Base-by-base conservation (phyloP, 2,329 filamentous ascomycete species). In the Aspergillus pseudotamarii region DNA sequence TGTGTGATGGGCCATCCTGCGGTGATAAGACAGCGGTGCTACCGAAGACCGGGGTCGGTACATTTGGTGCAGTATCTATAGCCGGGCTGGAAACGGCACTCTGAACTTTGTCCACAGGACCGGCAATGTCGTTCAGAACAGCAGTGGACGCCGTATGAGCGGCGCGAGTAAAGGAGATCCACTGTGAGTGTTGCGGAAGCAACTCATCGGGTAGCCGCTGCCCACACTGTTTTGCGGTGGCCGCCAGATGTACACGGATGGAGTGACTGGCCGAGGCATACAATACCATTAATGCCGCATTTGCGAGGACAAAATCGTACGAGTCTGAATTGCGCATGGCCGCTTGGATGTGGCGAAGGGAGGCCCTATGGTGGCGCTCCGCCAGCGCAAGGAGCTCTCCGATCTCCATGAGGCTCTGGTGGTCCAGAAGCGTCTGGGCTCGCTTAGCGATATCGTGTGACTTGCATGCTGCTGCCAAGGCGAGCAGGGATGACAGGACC, bases 401-500 rank as follows among this genome's bases (percentile, higher is more conserved):
- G 45, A 70, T 63, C 21, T 79, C 76, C 21, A 45, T 58, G 16
- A 67, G 21, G 14, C 34, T 56, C 12, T 62, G 57, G 26, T 19
- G 38, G 16, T 60, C 58, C 9, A 63, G 55, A 10, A 36, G 50
- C 1, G 21, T 36, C 23, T 45, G 57, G n/a, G 60, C 9, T 23
- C 50, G 48, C 10, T 63, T 66, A 9, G 64, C 66, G 3, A 69
- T 56, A 59, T 68, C 61, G n/a, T 76, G 72, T 14, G 75, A 79
- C 64, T 78, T 78, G 64, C 79, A 79, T 1, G 77, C 74, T 2
- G 80, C 80, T 0, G 80, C 76, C 2, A 83, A 68, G 2, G 80
- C 79, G 0, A 83, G 68, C 5, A 82, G 71, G 0, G 80, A 81
- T 43, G 72, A 75, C 79, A 82, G 81, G 2, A 83, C 73, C 1